Percentiles rank a stretch among this genome's conserved stretches.
phyloP scores from a whole-genome alignment of 2,329 filamentous ascomycete genomes.

The Geosmithia morbida region DNA sequence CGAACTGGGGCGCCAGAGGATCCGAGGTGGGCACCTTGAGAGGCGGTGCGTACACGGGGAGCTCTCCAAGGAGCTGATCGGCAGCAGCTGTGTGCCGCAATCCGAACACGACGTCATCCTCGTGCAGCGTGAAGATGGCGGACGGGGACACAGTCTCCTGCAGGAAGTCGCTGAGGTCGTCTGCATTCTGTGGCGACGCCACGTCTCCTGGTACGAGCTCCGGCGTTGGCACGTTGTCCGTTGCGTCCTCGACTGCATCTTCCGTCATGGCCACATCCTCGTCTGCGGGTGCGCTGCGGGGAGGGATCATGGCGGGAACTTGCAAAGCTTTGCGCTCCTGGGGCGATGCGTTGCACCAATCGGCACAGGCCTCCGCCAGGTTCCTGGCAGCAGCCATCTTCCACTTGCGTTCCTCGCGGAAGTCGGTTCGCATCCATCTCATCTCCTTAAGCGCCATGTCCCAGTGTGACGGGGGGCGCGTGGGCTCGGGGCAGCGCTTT shows the following conservation, averaged over 20 bases:
- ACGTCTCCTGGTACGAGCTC: conserved; percentile 51
- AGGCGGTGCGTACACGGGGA: conserved; percentile 64
- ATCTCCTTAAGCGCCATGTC: conserved; percentile 81
- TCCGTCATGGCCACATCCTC: conserved; percentile 17
- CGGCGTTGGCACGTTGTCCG: conserved; percentile 42
- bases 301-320: conserved; percentile 40
- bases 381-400: conserved; percentile 70
- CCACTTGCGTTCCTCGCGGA: conserved; percentile 87
- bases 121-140: conserved; percentile 68
- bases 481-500: conserved; percentile 70
- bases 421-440: conserved; percentile 98
- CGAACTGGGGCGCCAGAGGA: conserved; percentile 38
- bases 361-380: conserved; percentile 68
- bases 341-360: conserved; percentile 55
- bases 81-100: conserved; percentile 60
- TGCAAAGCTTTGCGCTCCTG: conserved; percentile 56
- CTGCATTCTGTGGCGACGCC: conserved; percentile 34
- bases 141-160: conserved; percentile 50
- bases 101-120: conserved; percentile 69
- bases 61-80: conserved; percentile 63
- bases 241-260: conserved; percentile 10
- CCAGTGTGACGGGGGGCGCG: conserved; percentile 63
- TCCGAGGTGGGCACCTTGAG: conserved; percentile 44
- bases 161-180: conserved; percentile 22
- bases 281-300: conserved; percentile 14